Percentiles rank a stretch among this genome's conserved stretches.
These are phyloP conservation scores for Suillus tomentosus DNA, from an alignment of 768 basidiomycete genomes.

Conservation along the genomic window DNA sequence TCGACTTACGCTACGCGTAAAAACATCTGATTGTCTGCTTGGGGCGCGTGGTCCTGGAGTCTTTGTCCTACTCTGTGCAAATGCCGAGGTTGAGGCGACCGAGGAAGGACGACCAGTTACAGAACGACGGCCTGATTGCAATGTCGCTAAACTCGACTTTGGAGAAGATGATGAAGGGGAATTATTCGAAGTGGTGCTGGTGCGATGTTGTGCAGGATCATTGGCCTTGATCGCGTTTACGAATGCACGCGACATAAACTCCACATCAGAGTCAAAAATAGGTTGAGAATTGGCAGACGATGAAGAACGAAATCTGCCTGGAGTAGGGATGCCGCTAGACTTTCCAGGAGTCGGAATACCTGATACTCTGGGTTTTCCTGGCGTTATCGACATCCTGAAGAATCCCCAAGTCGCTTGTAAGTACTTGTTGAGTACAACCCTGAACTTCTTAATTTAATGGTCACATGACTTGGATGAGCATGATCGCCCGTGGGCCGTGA, in stretches of 20 bases:
- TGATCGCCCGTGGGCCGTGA: background rate
- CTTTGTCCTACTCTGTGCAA: slow-evolving; percentile 45
- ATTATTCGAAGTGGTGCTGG: slow-evolving; percentile 39
- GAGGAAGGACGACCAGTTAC: slow-evolving; percentile 64
- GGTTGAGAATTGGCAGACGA: slow-evolving; percentile 48
- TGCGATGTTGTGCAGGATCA: slow-evolving; percentile 73
- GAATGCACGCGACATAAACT: slow-evolving; percentile 71
- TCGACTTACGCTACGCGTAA: slow-evolving; percentile 48
- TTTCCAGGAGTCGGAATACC: slow-evolving; percentile 52
- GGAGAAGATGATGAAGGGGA: slow-evolving; percentile 53
- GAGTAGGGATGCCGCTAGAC: slow-evolving; percentile 61
- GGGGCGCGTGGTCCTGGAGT: slow-evolving; percentile 59
- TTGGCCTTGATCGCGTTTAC: slow-evolving; percentile 80
- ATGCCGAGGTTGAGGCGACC: slow-evolving; percentile 56
- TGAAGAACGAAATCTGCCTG: slow-evolving; percentile 69
- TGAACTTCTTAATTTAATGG: background rate
- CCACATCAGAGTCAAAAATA: slow-evolving; percentile 42
- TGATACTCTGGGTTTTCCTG: slow-evolving; percentile 43
- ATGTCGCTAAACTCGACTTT: slow-evolving; percentile 37
- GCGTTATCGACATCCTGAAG: slow-evolving; percentile 42
- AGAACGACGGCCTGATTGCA: slow-evolving; percentile 45
- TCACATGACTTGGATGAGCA: slow-evolving; percentile 9
- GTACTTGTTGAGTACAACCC: slow-evolving; percentile 6
- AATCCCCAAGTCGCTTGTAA: background rate
- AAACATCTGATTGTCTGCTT: slow-evolving; percentile 68